phyloP scores from a whole-genome alignment of 169 alveolate genomes.

The Plasmodium chabaudi region DNA sequence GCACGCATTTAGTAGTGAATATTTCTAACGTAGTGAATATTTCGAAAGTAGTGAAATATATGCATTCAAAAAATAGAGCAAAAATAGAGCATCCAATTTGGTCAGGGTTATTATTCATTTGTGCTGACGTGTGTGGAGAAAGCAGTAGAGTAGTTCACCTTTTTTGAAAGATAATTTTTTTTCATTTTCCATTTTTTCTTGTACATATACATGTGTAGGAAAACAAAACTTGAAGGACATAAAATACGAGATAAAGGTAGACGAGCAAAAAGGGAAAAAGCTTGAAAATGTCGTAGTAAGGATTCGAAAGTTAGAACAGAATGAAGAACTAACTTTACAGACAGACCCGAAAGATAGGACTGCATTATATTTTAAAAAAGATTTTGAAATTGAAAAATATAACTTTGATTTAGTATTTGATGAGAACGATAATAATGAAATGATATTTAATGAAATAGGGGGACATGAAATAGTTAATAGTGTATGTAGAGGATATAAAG shows the following conservation, averaged over 20 bases:
- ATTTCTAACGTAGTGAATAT: too few species aligned
- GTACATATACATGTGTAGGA: constrained; percentile 3
- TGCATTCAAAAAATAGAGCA: too few species aligned
- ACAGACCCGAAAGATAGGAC: constrained; percentile 59
- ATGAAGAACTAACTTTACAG: constrained; percentile 46
- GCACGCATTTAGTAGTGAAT: too few species aligned
- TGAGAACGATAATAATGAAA: constrained; percentile 41
- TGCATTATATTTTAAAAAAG: constrained; percentile 42
- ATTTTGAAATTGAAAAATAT: constrained; percentile 54
- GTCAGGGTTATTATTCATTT: too few species aligned
- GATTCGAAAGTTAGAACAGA: constrained; percentile 37
- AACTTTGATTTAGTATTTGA: constrained; percentile 51
- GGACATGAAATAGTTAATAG: constrained; percentile 47
- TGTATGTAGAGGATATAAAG: constrained; percentile 60
- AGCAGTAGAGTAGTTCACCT: not conserved
- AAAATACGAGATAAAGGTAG: not conserved
- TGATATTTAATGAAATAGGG: constrained; percentile 39
- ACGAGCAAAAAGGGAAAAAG: not conserved
- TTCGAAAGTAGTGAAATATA: not conserved
- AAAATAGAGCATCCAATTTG: too few species aligned
- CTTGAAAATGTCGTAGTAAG: constrained; percentile 60
- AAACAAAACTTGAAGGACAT: not conserved
- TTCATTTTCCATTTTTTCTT: not conserved
- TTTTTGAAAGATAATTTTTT: not conserved
- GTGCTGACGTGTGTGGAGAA: too few species aligned